These are phyloP conservation scores for Tetrahymena thermophila DNA, from an alignment of 73 alveolate species.

Conservation along the genomic window DNA sequence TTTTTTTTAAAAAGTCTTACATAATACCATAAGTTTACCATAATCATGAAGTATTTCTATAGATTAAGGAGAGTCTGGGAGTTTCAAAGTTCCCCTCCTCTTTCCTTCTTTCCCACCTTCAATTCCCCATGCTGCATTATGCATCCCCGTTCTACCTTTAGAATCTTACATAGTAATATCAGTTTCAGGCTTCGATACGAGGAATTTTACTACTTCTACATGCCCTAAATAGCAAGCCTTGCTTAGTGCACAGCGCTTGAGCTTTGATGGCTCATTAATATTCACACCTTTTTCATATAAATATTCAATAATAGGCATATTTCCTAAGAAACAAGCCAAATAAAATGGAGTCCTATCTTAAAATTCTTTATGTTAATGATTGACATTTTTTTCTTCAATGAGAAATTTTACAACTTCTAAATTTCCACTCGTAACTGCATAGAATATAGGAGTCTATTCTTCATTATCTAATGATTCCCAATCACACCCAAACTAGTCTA, in stretches of 20 bases:
- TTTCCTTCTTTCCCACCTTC: slow-evolving; percentile 43
- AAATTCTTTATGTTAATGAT: slow-evolving; percentile 18
- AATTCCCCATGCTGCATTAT: slow-evolving; percentile 38
- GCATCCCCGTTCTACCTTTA: slow-evolving; percentile 34
- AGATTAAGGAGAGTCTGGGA: slow-evolving; percentile 5
- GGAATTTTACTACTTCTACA: slow-evolving; percentile 13
- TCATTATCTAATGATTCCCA: slow-evolving; percentile 44
- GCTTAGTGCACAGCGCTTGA: slow-evolving; percentile 32
- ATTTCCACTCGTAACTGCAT: slow-evolving; percentile 15
- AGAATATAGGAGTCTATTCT: slow-evolving; percentile 26
- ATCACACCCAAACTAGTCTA: slow-evolving; percentile 1
- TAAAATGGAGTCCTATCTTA: slow-evolving; percentile 46
- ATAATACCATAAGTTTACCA: neutral
- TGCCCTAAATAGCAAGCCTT: slow-evolving; percentile 31
- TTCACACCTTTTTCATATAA: slow-evolving; percentile 17
- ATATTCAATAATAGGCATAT: slow-evolving; percentile 9
- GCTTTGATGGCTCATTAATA: slow-evolving; percentile 21
- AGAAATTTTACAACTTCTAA: slow-evolving; percentile 17
- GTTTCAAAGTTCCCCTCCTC: slow-evolving; percentile 17
- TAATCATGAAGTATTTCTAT: neutral
- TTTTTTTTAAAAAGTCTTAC: neutral
- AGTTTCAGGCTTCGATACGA: slow-evolving; percentile 5
- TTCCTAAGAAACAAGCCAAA: slow-evolving; percentile 34
- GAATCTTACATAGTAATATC: slow-evolving; percentile 14
- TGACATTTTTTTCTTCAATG: slow-evolving; percentile 10